These are phyloP conservation scores for Kwoniella shivajii DNA, from an alignment of 1,284 basidiomycete genomes.

Conservation along the genomic window DNA sequence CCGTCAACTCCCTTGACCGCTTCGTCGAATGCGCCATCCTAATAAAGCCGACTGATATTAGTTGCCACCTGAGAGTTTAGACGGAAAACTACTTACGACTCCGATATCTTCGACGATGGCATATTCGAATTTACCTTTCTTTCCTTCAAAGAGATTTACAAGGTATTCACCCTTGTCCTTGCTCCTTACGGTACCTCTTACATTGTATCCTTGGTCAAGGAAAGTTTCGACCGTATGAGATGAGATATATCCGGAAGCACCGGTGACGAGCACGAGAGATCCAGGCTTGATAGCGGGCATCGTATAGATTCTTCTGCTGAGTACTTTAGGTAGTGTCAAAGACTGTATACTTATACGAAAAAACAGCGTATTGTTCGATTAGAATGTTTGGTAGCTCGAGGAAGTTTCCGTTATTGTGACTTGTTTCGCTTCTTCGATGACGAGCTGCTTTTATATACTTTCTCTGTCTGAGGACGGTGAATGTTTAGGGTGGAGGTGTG, in stretches of 20 bases:
- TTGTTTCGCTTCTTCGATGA: too few relatives aligned
- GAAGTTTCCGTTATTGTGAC: too few relatives aligned
- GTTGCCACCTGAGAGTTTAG: neutral
- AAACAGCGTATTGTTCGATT: too few relatives aligned
- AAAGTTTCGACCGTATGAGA: slow-evolving; percentile 41
- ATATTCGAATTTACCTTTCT: slow-evolving; percentile 57
- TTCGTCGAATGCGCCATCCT: slow-evolving; percentile 70
- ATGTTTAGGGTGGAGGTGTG: too few relatives aligned
- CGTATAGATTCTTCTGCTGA: neutral
- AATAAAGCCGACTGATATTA: neutral
- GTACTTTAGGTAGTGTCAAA: neutral
- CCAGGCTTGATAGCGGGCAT: slow-evolving; percentile 57
- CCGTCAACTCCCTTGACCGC: slow-evolving; percentile 68
- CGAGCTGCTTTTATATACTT: too few relatives aligned
- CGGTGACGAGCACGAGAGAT: slow-evolving; percentile 56
- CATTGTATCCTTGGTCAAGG: slow-evolving; percentile 51
- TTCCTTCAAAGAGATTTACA: slow-evolving; percentile 57
- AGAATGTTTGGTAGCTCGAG: too few relatives aligned
- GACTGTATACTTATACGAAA: neutral
- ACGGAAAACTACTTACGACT: slow-evolving; percentile 51
- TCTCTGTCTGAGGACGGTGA: too few relatives aligned
- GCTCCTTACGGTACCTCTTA: slow-evolving; percentile 64
- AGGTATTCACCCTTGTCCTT: slow-evolving; percentile 60
- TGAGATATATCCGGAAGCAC: slow-evolving; percentile 56
- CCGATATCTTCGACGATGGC: slow-evolving; percentile 63